Evolutionary conservation across 169 alveolate species (phyloP).

Genomic region (Eimeria sp.): DNA sequence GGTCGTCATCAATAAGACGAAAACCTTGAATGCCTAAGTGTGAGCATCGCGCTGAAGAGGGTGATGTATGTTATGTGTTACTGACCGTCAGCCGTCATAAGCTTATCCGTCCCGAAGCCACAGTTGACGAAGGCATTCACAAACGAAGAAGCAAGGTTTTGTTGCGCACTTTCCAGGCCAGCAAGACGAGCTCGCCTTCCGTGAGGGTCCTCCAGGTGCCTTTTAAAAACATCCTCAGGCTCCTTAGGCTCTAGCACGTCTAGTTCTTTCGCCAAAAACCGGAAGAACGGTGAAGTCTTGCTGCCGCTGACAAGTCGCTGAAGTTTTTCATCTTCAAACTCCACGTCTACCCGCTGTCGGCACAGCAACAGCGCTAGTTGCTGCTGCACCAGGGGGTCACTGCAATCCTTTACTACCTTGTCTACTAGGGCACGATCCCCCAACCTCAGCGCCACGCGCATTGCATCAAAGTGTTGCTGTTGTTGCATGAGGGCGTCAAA

Average conservation of each 20-base stretch:
- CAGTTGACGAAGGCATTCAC: slow-evolving; percentile 99
- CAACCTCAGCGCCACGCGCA: slow-evolving; percentile 86
- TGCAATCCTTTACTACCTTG: slow-evolving; percentile 64
- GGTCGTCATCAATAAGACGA: not conserved
- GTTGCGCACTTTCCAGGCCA: slow-evolving; percentile 92
- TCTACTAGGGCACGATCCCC: slow-evolving; percentile 67
- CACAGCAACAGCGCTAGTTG: slow-evolving; percentile 80
- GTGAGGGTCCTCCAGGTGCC: slow-evolving; percentile 84
- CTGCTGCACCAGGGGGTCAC: slow-evolving; percentile 67
- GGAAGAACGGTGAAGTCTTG: slow-evolving; percentile 76
- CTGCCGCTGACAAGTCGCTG: slow-evolving; percentile 77
- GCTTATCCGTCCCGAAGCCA: slow-evolving; percentile 97
- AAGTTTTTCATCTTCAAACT: slow-evolving; percentile 78
- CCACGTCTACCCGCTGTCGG: slow-evolving; percentile 79
- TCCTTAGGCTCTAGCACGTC: slow-evolving; percentile 87
- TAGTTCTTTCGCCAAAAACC: slow-evolving; percentile 85
- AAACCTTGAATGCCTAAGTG: not conserved
- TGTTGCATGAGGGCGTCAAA: slow-evolving; percentile 83
- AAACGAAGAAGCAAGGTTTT: slow-evolving; percentile 98
- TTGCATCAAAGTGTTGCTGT: slow-evolving; percentile 84
- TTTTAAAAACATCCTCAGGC: slow-evolving; percentile 88
- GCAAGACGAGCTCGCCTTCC: slow-evolving; percentile 73
- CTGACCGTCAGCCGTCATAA: slow-evolving; percentile 91
- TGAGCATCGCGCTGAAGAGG: not conserved
- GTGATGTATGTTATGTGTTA: not conserved